A percentile compares a stretch with the other conserved stretches of the same genome.
Conservation (phyloP, 805 yeast species). For the Groenewaldozyma salmanticensis region DNA sequence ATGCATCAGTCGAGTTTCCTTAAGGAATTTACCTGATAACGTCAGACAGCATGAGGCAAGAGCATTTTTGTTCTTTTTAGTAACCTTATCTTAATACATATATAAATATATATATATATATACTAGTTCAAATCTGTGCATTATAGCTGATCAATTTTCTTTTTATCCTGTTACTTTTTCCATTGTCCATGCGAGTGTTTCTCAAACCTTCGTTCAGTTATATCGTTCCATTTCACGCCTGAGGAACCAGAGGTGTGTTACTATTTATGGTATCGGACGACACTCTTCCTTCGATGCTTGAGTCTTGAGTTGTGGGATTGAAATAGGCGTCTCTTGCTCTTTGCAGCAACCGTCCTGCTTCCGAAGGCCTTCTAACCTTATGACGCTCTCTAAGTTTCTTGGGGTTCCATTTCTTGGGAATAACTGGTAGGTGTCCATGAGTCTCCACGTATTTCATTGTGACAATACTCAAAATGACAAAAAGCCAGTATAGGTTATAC, state of each 20-base stretch:
- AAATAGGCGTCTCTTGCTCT: slow-evolving; percentile 9
- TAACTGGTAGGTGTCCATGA: slow-evolving; percentile 46
- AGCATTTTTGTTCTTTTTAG: too few relatives aligned
- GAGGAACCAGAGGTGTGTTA: slow-evolving; percentile 10
- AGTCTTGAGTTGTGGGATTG: slow-evolving; percentile 3
- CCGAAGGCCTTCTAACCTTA: background rate
- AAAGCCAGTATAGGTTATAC: slow-evolving; percentile 63
- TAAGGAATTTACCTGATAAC: too few relatives aligned
- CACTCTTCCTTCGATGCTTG: slow-evolving; percentile 1
- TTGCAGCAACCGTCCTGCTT: slow-evolving; percentile 6
- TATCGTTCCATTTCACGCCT: too few relatives aligned
- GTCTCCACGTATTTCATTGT: slow-evolving; percentile 44
- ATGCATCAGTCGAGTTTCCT: slow-evolving; percentile 35
- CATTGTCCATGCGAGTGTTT: too few relatives aligned
- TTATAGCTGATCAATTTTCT: too few relatives aligned
- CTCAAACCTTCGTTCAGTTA: too few relatives aligned
- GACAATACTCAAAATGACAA: slow-evolving; percentile 35
- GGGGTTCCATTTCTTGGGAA: slow-evolving; percentile 50
- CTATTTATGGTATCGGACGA: slow-evolving; percentile 11
- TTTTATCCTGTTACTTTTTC: too few relatives aligned
- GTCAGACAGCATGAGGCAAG: too few relatives aligned
- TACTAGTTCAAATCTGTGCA: too few relatives aligned
- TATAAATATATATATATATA: too few relatives aligned
- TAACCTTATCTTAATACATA: too few relatives aligned
- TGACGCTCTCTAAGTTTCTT: slow-evolving; percentile 8